Evolutionary conservation across 176 grass and related monocot species (phyloP).

Genomic region (Juncus effusus): DNA sequence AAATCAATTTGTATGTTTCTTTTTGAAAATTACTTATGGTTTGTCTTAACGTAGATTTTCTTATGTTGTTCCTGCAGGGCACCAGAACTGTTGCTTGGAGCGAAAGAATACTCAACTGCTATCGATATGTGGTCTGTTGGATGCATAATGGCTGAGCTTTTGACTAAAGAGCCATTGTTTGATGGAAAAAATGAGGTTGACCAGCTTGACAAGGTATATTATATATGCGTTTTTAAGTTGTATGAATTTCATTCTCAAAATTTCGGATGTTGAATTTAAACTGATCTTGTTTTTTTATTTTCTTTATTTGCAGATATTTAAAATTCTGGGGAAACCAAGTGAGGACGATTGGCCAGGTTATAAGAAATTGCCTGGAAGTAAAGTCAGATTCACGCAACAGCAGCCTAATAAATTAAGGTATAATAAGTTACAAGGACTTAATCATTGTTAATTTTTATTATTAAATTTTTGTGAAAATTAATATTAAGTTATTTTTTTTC

Average conservation of each 20-base stretch:
- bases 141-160: conserved; percentile 84
- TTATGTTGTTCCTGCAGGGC: conserved; percentile 39
- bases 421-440: not conserved
- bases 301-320: conserved; percentile 59
- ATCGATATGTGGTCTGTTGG: conserved; percentile 94
- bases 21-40: conserved; percentile 22
- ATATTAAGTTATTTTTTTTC: conserved; percentile 7
- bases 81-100: conserved; percentile 70
- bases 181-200: conserved; percentile 55
- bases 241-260: conserved; percentile 13
- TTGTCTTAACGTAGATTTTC: not conserved
- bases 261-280: conserved; percentile 5
- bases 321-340: conserved; percentile 50
- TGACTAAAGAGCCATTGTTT: conserved; percentile 69
- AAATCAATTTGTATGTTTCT: conserved; percentile 25
- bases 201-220: conserved; percentile 62
- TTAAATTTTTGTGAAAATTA: not conserved
- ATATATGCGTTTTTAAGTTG: not conserved
- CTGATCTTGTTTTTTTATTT: conserved; percentile 22
- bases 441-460: not conserved
- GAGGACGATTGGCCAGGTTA: conserved; percentile 63
- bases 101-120: conserved; percentile 80
- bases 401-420: conserved; percentile 31
- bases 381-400: conserved; percentile 56
- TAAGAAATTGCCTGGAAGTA: conserved; percentile 52